These are phyloP conservation scores for Phanerochaete carnosa DNA, from an alignment of 768 basidiomycete genomes.

Conservation along the genomic window DNA sequence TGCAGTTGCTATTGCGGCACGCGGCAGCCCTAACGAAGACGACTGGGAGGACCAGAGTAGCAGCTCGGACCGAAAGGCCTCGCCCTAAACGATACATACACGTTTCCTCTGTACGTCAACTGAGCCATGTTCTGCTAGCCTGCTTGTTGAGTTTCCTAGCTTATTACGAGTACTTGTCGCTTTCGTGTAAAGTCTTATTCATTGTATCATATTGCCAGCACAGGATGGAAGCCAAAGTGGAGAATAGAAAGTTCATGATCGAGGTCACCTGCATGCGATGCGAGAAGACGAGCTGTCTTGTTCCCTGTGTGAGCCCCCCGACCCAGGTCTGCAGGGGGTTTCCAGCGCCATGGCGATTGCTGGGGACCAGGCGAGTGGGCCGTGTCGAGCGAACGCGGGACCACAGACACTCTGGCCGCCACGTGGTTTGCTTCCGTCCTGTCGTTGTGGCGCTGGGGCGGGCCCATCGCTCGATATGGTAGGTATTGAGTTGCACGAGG, in stretches of 20 bases:
- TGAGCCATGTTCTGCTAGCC: not conserved
- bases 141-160: not conserved
- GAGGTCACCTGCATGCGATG: not conserved
- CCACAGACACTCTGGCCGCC: not conserved
- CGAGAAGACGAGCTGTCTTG: no score
- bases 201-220: constrained; percentile 6
- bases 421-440: not conserved
- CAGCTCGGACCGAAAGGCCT: constrained; percentile 8
- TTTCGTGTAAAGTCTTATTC: not conserved
- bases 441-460: constrained; percentile 3
- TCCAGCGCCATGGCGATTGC: not conserved
- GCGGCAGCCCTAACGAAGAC: constrained; percentile 23
- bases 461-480: not conserved
- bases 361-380: not conserved
- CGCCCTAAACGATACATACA: not conserved
- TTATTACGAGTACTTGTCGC: not conserved
- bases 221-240: constrained; percentile 1
- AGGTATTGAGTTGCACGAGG: not conserved
- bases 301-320: not conserved
- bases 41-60: constrained; percentile 21
- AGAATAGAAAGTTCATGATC: constrained; percentile 3
- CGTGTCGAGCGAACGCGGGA: not conserved
- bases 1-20: constrained; percentile 22
- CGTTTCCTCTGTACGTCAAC: not conserved
- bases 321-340: not conserved